phyloP scores from a whole-genome alignment of 768 basidiomycete species.

The Omphalotus guepiniiformis region DNA sequence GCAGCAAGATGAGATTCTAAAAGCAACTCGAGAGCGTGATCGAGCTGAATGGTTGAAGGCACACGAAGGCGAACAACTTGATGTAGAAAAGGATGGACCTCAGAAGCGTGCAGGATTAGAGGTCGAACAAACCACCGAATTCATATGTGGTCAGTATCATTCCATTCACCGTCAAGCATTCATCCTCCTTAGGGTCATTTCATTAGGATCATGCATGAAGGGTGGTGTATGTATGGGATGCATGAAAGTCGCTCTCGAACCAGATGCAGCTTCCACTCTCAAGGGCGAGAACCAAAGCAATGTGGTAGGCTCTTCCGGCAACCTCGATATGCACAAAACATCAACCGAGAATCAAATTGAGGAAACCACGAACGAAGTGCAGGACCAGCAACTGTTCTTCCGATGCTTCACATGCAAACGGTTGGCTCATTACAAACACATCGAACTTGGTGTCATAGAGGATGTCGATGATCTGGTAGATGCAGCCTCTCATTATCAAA shows the following conservation, averaged over 20 bases:
- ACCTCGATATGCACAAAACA: too few relatives aligned
- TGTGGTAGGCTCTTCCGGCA: too few relatives aligned
- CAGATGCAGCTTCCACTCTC: too few relatives aligned
- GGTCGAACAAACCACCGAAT: constrained; percentile 65
- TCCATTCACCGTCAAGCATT: background rate
- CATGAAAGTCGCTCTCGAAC: constrained; percentile 35
- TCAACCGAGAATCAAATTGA: too few relatives aligned
- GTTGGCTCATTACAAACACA: constrained; percentile 75
- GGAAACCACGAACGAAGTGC: too few relatives aligned
- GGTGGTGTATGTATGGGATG: constrained; percentile 81
- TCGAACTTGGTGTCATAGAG: constrained; percentile 36
- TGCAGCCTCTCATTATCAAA: constrained; percentile 62
- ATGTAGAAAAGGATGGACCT: constrained; percentile 26
- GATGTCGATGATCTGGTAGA: constrained; percentile 30
- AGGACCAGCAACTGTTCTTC: constrained; percentile 51
- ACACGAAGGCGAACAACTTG: constrained; percentile 17
- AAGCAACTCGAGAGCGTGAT: constrained; percentile 56
- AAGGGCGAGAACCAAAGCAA: too few relatives aligned
- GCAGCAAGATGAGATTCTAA: constrained; percentile 70
- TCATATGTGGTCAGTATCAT: constrained; percentile 54
- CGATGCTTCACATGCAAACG: constrained; percentile 84
- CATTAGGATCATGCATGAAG: constrained; percentile 55
- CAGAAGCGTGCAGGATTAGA: constrained; percentile 44
- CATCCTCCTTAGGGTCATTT: background rate
- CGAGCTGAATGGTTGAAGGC: constrained; percentile 31